These are phyloP conservation scores for Cicer pinnatifidum DNA, from an alignment of 306 rosid genomes.

Conservation along the genomic window DNA sequence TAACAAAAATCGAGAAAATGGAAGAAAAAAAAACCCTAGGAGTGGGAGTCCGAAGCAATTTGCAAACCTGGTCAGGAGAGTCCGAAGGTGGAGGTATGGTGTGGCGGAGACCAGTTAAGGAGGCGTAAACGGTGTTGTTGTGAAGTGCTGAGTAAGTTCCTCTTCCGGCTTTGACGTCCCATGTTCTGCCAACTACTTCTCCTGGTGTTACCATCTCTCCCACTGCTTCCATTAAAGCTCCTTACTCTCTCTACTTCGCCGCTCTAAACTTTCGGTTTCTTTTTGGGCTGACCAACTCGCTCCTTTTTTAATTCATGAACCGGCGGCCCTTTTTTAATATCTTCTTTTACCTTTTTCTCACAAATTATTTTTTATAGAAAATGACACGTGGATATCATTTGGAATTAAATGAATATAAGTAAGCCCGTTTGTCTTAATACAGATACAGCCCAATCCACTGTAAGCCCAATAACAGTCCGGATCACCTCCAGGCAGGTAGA, in stretches of 20 bases:
- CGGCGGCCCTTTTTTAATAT: too few relatives aligned
- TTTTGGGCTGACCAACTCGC: slow-evolving; percentile 23
- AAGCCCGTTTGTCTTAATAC: too few relatives aligned
- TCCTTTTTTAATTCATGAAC: neutral
- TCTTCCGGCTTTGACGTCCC: slow-evolving; percentile 67
- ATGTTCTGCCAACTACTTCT: slow-evolving; percentile 66
- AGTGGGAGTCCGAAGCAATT: neutral
- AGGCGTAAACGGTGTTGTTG: slow-evolving; percentile 71
- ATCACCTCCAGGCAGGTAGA: slow-evolving; percentile 20
- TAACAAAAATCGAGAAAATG: neutral
- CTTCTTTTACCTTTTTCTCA: too few relatives aligned
- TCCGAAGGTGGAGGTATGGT: slow-evolving; percentile 58
- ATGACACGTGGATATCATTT: too few relatives aligned
- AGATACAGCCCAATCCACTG: neutral
- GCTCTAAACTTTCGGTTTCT: neutral
- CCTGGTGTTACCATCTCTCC: slow-evolving; percentile 79
- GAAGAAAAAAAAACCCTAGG: slow-evolving; percentile 21
- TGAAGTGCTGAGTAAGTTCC: slow-evolving; percentile 75
- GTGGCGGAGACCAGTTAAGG: slow-evolving; percentile 79
- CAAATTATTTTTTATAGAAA: too few relatives aligned
- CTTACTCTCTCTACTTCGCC: neutral
- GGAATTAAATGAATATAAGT: too few relatives aligned
- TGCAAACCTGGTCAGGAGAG: slow-evolving; percentile 64
- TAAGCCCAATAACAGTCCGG: neutral
- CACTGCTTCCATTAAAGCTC: slow-evolving; percentile 50